These are phyloP conservation scores for Tardiomyces depauwii DNA, from an alignment of 1,139 yeast genomes.

Conservation along the genomic window DNA sequence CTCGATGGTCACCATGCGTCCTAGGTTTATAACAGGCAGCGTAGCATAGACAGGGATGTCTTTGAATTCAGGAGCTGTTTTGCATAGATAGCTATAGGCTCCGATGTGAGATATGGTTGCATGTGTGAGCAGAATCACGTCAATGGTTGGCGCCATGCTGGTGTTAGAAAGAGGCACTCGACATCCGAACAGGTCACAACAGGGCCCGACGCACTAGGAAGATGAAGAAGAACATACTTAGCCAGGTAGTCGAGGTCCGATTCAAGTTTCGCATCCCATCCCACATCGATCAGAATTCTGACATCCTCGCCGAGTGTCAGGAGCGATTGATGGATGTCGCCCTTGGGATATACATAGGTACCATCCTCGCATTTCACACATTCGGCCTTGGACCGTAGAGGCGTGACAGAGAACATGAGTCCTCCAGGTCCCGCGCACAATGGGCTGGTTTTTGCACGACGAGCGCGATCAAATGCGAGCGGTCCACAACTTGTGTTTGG, in stretches of 20 bases:
- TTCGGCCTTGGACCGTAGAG: not conserved
- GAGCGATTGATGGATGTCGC: constrained; percentile 8
- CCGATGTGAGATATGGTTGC: constrained; percentile 75
- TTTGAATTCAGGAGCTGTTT: constrained; percentile 52
- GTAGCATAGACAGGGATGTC: constrained; percentile 77
- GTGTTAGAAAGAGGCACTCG: not conserved
- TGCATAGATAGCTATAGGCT: constrained; percentile 61
- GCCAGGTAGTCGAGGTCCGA: constrained; percentile 17
- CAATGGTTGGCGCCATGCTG: constrained; percentile 33
- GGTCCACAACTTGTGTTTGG: too few species aligned
- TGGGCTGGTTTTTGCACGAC: too few species aligned
- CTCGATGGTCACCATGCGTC: constrained; percentile 77
- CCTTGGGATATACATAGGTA: not conserved
- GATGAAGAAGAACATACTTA: constrained; percentile 2
- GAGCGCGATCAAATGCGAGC: too few species aligned
- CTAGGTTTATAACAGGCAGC: constrained; percentile 76
- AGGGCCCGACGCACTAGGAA: not conserved
- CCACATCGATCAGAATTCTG: constrained; percentile 26
- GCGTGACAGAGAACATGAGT: not conserved
- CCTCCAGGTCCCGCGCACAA: too few species aligned
- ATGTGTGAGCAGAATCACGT: constrained; percentile 70
- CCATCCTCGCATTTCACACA: not conserved
- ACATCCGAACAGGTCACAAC: not conserved
- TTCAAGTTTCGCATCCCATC: constrained; percentile 27
- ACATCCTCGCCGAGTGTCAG: constrained; percentile 15